Evolutionary conservation across 768 basidiomycete species (phyloP).

Genomic region (Phanerochaete sordida): DNA sequence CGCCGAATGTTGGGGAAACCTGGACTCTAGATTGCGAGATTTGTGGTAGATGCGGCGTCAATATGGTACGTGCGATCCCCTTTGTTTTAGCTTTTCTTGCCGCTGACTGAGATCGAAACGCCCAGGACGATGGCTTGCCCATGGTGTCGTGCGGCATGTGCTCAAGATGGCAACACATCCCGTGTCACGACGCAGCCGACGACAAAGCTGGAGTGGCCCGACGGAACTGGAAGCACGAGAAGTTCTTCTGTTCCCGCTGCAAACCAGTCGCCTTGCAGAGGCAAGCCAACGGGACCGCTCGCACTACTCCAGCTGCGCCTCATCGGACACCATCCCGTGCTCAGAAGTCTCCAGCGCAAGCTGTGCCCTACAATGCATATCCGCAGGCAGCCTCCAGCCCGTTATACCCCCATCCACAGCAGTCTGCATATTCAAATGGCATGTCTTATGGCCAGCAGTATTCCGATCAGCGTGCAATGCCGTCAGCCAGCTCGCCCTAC

Average conservation of each 20-base stretch:
- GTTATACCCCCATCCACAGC: slow-evolving; percentile 10
- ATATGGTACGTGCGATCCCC: slow-evolving; percentile 62
- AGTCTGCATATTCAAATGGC: background rate
- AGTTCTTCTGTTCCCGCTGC: slow-evolving; percentile 61
- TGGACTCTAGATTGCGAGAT: slow-evolving; percentile 92
- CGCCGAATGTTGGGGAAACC: slow-evolving; percentile 49
- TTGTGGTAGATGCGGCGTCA: slow-evolving; percentile 68
- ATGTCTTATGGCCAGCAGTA: slow-evolving; percentile 6
- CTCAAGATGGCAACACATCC: slow-evolving; percentile 86
- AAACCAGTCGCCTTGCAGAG: background rate
- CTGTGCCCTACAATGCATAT: background rate
- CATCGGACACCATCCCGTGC: background rate
- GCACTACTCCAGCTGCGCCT: background rate
- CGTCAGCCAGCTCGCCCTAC: slow-evolving; percentile 9
- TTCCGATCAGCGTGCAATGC: background rate
- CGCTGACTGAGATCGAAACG: slow-evolving; percentile 7
- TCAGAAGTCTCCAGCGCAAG: slow-evolving; percentile 1
- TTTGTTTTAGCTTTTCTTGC: slow-evolving; percentile 7
- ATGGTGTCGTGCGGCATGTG: slow-evolving; percentile 83
- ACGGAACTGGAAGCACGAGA: slow-evolving; percentile 83
- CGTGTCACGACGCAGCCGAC: slow-evolving; percentile 78
- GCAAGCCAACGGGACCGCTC: background rate
- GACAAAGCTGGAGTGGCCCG: slow-evolving; percentile 54
- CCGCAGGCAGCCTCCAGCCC: background rate
- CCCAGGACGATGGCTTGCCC: slow-evolving; percentile 68